phyloP scores from a whole-genome alignment of 1,284 basidiomycete genomes.

The Apiotrichum akiyoshidainum region DNA sequence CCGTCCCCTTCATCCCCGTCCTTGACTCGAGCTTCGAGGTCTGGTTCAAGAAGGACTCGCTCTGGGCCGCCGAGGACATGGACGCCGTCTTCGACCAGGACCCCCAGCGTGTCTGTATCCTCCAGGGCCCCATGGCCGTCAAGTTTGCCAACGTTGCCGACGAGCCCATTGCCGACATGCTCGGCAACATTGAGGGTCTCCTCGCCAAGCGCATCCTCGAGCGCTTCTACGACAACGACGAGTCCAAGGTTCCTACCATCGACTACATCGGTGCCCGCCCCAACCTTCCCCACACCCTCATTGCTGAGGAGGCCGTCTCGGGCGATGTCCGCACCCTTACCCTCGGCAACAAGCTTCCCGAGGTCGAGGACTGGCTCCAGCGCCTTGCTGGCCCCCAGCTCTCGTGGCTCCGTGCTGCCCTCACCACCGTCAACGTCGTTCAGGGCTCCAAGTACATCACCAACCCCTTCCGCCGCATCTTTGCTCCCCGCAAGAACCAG shows the following conservation, averaged over 20 bases:
- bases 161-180: conserved; percentile 86
- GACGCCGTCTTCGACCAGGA: conserved; percentile 98
- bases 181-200: conserved; percentile 77
- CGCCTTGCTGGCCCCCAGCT: conserved; percentile 74
- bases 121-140: conserved; percentile 93
- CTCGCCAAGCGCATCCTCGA: conserved; percentile 80
- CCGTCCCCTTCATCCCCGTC: conserved; percentile 97
- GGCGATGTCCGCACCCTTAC: conserved; percentile 59
- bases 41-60: conserved; percentile 99
- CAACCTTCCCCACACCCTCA: conserved; percentile 49
- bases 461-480: conserved; percentile 84
- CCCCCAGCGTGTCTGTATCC: conserved; percentile 93
- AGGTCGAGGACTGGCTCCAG: conserved; percentile 73
- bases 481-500: conserved; percentile 76
- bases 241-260: conserved; percentile 69
- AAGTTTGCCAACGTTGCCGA: conserved; percentile 84
- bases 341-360: conserved; percentile 60
- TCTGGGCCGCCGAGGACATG: conserved; percentile 97
- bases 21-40: conserved; percentile 90
- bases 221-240: conserved; percentile 74
- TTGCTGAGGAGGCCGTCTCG: conserved; percentile 57
- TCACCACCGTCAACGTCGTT: conserved; percentile 76
- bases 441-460: conserved; percentile 79
- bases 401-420: conserved; percentile 81
- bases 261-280: conserved; percentile 75